These are phyloP conservation scores for Coffea eugenioides DNA, from an alignment of 257 asterid genomes.

Conservation along the genomic window DNA sequence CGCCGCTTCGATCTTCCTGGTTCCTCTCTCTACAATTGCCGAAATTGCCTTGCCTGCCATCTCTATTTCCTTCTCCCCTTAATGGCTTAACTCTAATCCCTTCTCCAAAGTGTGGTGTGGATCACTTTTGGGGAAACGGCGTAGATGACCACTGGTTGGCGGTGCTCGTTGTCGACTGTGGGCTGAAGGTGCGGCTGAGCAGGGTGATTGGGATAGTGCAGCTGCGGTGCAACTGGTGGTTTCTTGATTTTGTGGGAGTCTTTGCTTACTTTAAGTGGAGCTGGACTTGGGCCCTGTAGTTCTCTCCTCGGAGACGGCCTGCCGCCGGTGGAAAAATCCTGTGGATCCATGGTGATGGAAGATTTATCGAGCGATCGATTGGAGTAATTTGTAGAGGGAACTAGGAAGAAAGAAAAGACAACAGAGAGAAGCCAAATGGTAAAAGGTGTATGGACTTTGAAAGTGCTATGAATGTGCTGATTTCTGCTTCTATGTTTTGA, in stretches of 20 bases:
- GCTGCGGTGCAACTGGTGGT: constrained; percentile 73
- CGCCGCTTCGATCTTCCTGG: too few relatives aligned
- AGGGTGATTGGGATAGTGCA: background rate
- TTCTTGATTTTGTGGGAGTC: constrained; percentile 83
- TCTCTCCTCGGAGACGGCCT: constrained; percentile 64
- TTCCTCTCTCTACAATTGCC: too few relatives aligned
- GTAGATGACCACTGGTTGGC: too few relatives aligned
- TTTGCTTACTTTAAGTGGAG: constrained; percentile 82
- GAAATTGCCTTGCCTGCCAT: too few relatives aligned
- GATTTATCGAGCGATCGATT: constrained; percentile 7
- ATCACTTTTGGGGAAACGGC: too few relatives aligned
- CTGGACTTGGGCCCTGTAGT: constrained; percentile 92
- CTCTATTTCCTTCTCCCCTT: too few relatives aligned
- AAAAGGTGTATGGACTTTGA: too few relatives aligned
- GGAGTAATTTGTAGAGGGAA: background rate
- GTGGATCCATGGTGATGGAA: constrained; percentile 49
- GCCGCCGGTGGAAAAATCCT: constrained; percentile 47
- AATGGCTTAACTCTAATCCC: too few relatives aligned
- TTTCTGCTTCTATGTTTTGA: too few relatives aligned
- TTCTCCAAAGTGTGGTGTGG: too few relatives aligned
- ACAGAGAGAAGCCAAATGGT: background rate
- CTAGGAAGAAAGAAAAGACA: constrained; percentile 7
- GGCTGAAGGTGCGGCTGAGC: too few relatives aligned
- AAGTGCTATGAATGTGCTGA: background rate
- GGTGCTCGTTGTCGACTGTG: too few relatives aligned